A percentile compares a stretch with the other conserved stretches of the same genome.
phyloP scores from a whole-genome alignment of 352 stramenopile species.

The Pythium guiyangense region DNA sequence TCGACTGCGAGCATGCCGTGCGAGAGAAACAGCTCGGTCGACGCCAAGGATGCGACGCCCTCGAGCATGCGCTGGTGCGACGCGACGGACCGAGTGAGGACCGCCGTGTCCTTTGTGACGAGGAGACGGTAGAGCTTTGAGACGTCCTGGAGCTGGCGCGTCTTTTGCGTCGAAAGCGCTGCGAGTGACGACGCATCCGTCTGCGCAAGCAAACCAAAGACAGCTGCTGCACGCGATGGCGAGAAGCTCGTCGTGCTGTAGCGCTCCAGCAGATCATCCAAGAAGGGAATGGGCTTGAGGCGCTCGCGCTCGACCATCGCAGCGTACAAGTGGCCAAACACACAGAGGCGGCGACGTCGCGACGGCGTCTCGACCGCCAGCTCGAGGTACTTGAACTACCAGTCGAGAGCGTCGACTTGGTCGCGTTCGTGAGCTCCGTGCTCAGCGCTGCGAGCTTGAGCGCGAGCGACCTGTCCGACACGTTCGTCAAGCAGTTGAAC shows the following conservation, averaged over 20 bases:
- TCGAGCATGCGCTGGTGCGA: constrained; percentile 17
- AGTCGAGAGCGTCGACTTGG: constrained; percentile 9
- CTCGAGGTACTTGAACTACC: constrained; percentile 20
- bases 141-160: constrained; percentile 6
- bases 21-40: constrained; percentile 24
- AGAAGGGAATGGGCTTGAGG: constrained; percentile 13
- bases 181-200: background rate
- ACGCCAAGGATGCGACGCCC: constrained; percentile 15
- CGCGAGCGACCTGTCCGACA: constrained; percentile 14
- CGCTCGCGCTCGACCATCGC: constrained; percentile 16
- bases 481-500: constrained; percentile 14
- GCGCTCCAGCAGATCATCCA: constrained; percentile 21
- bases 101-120: constrained; percentile 17
- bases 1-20: constrained; percentile 27
- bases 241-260: constrained; percentile 27
- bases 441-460: constrained; percentile 1
- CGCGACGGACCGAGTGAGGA: constrained; percentile 9
- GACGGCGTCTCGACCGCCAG: constrained; percentile 19
- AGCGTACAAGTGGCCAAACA: constrained; percentile 26
- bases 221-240: constrained; percentile 17
- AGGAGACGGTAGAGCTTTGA: constrained; percentile 21
- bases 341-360: constrained; percentile 17
- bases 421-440: constrained; percentile 9
- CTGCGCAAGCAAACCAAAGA: constrained; percentile 18
- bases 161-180: no score